These are phyloP conservation scores for Fusarium nematophilum DNA, from an alignment of 2,329 filamentous ascomycete genomes.

Conservation along the genomic window DNA sequence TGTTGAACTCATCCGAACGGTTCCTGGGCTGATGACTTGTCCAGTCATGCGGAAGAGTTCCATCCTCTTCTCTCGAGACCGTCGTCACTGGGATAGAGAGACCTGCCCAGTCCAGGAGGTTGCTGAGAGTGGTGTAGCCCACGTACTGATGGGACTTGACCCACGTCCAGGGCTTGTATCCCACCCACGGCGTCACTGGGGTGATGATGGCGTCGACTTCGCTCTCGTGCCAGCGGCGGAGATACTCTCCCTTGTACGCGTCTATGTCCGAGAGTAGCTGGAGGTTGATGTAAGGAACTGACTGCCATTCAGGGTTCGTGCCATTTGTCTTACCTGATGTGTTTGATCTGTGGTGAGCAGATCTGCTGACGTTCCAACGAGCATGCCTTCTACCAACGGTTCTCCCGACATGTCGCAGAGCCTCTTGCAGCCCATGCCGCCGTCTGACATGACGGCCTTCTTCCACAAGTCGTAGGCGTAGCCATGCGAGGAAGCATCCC, in stretches of 20 bases:
- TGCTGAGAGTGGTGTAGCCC: conserved; percentile 15
- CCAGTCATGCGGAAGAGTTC: not conserved
- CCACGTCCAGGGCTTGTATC: conserved; percentile 24
- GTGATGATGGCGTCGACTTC: conserved; percentile 17
- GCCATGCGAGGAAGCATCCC: conserved; percentile 8
- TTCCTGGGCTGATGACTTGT: conserved; percentile 7
- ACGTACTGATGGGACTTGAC: conserved; percentile 23
- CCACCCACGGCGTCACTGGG: conserved; percentile 18
- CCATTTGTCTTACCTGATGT: conserved; percentile 1
- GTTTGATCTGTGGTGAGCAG: conserved; percentile 12
- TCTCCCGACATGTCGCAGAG: conserved; percentile 16
- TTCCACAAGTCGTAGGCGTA: conserved; percentile 13
- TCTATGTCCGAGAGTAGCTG: conserved; percentile 13
- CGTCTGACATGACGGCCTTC: conserved; percentile 17
- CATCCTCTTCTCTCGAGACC: conserved; percentile 6
- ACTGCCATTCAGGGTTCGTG: not conserved
- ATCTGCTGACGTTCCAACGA: conserved; percentile 10
- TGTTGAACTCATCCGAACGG: conserved; percentile 17
- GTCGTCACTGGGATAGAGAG: conserved; percentile 14
- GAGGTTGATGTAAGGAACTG: not conserved
- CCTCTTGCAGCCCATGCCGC: conserved; percentile 9
- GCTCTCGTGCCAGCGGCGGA: not conserved
- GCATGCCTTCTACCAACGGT: conserved; percentile 18
- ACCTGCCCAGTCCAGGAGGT: conserved; percentile 18
- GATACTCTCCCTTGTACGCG: not conserved